phyloP scores from a whole-genome alignment of 345 rosid species.

The Populus nigra region DNA sequence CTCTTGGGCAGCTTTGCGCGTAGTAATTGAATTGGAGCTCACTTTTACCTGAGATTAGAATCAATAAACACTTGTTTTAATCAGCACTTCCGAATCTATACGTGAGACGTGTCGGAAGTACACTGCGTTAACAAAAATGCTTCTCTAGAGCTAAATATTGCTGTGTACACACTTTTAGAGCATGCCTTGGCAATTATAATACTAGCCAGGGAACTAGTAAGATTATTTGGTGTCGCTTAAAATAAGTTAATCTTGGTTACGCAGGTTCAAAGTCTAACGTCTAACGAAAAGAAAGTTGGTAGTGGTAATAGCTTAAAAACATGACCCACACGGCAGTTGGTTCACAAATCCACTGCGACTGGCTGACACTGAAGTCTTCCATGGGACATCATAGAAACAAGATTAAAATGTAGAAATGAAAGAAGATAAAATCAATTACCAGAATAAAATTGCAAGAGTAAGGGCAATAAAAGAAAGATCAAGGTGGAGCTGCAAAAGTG shows the following conservation, averaged over 20 bases:
- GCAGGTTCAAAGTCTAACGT: too few relatives aligned
- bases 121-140: background rate
- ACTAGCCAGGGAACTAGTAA: too few relatives aligned
- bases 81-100: too few relatives aligned
- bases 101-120: background rate
- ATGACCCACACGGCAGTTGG: too few relatives aligned
- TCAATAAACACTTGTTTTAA: too few relatives aligned
- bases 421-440: conserved; percentile 26
- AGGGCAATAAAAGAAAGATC: conserved; percentile 37
- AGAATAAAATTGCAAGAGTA: conserved; percentile 42
- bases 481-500: conserved; percentile 20
- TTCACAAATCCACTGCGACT: background rate
- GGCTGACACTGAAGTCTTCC: background rate
- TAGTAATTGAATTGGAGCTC: conserved; percentile 66
- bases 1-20: conserved; percentile 62
- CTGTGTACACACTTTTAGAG: too few relatives aligned
- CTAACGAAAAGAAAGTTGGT: background rate
- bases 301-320: background rate
- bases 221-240: too few relatives aligned
- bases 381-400: background rate
- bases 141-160: too few relatives aligned
- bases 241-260: too few relatives aligned
- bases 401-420: background rate
- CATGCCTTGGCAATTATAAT: too few relatives aligned
- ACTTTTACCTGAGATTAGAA: conserved; percentile 36